Evolutionary conservation across 768 basidiomycete genomes (phyloP).

Genomic region (Russula olivacea): DNA sequence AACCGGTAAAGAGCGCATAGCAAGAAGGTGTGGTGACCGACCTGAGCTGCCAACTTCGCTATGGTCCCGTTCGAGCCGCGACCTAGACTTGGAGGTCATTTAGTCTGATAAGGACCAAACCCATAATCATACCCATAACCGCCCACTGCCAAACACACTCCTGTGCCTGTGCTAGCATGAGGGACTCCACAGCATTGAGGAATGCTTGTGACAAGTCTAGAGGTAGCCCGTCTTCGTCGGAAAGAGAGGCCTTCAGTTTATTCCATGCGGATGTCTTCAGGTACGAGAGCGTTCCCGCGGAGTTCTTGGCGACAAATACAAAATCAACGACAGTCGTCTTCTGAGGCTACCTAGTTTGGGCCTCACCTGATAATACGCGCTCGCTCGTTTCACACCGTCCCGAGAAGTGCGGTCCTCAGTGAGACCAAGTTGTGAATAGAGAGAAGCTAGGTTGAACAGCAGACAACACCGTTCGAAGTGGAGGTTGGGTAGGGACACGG

Average conservation of each 20-base stretch:
- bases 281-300: conserved; percentile 68
- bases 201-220: conserved; percentile 62
- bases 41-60: conserved; percentile 22
- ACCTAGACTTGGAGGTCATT: conserved; percentile 4
- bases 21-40: background rate
- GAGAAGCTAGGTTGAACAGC: conserved; percentile 79
- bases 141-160: conserved; percentile 97
- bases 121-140: conserved; percentile 52
- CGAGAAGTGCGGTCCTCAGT: conserved; percentile 60
- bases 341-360: background rate
- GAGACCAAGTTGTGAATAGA: conserved; percentile 77
- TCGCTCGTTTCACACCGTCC: conserved; percentile 83
- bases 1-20: background rate
- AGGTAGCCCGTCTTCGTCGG: conserved; percentile 49
- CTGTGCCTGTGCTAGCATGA: conserved; percentile 92
- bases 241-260: conserved; percentile 39
- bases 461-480: conserved; percentile 73
- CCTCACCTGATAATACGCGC: conserved; percentile 60
- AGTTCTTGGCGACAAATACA: conserved; percentile 39
- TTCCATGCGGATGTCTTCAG: conserved; percentile 50
- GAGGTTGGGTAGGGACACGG: conserved; percentile 66
- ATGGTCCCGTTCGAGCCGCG: conserved; percentile 23
- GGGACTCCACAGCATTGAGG: conserved; percentile 55
- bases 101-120: conserved; percentile 1
- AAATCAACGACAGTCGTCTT: background rate